Evolutionary conservation across 345 rosid genomes (phyloP).

Genomic region (Bruguiera sexangula): DNA sequence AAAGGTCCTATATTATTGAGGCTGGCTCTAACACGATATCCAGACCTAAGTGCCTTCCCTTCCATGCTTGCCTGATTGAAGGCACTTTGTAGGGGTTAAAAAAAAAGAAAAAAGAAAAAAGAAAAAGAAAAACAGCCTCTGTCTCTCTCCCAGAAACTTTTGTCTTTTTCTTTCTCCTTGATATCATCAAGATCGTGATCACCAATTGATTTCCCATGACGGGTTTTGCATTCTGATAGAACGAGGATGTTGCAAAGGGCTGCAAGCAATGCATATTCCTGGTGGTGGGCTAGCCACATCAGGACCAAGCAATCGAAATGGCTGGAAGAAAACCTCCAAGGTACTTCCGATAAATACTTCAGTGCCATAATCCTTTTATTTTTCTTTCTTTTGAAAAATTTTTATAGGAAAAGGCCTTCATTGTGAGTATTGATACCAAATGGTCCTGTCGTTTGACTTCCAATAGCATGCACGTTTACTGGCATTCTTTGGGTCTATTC

Average conservation of each 20-base stretch:
- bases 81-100: not conserved
- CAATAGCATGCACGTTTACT: too few species aligned
- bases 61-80: constrained; percentile 7
- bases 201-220: not conserved
- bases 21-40: constrained; percentile 5
- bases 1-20: not conserved
- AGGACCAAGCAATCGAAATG: constrained; percentile 86
- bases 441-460: not conserved
- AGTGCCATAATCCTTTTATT: not conserved
- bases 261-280: constrained; percentile 74
- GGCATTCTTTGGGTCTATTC: too few species aligned
- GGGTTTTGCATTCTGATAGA: constrained; percentile 9
- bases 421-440: not conserved
- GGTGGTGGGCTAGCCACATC: constrained; percentile 97
- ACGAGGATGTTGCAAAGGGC: constrained; percentile 64
- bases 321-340: constrained; percentile 76
- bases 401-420: too few species aligned
- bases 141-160: not conserved
- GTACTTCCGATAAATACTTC: constrained; percentile 18
- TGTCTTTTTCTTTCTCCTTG: not conserved
- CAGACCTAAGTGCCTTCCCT: constrained; percentile 18
- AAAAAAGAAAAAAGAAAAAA: not conserved
- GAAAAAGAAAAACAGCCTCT: not conserved
- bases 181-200: not conserved
- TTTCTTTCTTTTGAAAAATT: too few species aligned